phyloP scores from a whole-genome alignment of 2,329 filamentous ascomycete genomes.

The Fusarium bulbicola region DNA sequence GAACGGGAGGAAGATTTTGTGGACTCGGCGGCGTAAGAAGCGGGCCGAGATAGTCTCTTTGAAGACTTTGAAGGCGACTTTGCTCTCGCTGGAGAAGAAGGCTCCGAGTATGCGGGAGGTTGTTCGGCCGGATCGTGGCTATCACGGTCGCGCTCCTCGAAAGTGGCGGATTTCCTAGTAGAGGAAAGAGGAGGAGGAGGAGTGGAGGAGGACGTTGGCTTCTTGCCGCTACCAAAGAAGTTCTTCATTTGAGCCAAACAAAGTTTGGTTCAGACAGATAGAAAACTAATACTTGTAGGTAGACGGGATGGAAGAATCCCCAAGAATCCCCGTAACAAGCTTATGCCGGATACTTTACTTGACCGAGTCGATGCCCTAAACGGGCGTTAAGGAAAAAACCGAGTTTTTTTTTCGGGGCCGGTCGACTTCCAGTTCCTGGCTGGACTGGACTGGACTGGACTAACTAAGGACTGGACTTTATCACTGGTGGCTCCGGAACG shows the following conservation, averaged over 20 bases:
- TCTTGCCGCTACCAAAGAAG: constrained; percentile 58
- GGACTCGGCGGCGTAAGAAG: constrained; percentile 44
- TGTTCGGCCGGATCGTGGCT: constrained; percentile 47
- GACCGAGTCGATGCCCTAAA: constrained; percentile 46
- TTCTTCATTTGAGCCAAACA: constrained; percentile 57
- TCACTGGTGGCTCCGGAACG: constrained; percentile 31
- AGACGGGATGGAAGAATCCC: constrained; percentile 36
- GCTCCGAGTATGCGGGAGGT: constrained; percentile 45
- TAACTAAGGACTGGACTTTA: neutral
- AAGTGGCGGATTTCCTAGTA: constrained; percentile 53
- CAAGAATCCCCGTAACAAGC: constrained; percentile 51
- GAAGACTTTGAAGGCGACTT: constrained; percentile 49
- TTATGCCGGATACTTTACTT: constrained; percentile 51
- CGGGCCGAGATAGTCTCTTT: constrained; percentile 45
- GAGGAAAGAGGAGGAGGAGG: constrained; percentile 32
- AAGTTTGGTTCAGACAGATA: constrained; percentile 26
- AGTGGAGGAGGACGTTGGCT: constrained; percentile 43
- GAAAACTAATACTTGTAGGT: constrained; percentile 21
- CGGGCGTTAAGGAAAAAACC: constrained; percentile 45
- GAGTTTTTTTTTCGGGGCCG: constrained; percentile 42
- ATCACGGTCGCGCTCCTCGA: constrained; percentile 47
- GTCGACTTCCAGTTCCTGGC: constrained; percentile 10
- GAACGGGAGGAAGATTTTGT: constrained; percentile 51
- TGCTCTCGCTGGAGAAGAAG: constrained; percentile 49
- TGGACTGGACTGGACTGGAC: neutral